These are phyloP conservation scores for Eutreptiella sp. DNA, from an alignment of 208 protist species.

Conservation along the genomic window DNA sequence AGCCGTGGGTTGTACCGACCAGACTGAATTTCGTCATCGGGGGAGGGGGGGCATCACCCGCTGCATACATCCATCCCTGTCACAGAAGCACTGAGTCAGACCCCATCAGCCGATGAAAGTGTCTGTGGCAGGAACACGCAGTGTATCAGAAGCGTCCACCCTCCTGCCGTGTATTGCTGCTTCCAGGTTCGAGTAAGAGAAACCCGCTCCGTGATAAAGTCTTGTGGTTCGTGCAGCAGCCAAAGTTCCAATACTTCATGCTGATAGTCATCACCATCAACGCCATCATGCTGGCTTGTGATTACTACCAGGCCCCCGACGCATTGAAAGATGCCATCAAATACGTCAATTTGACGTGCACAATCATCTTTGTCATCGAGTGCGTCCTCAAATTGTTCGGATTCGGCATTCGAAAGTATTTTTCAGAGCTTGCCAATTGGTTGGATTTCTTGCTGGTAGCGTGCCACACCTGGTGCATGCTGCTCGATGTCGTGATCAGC, in stretches of 20 bases:
- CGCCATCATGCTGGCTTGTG: slow-evolving; percentile 15
- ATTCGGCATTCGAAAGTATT: slow-evolving; percentile 21
- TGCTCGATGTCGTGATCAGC: no score
- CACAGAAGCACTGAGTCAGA: no score
- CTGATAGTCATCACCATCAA: slow-evolving; percentile 13
- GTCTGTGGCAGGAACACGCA: no score
- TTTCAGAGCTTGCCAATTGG: slow-evolving; percentile 21
- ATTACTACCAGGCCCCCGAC: slow-evolving; percentile 2
- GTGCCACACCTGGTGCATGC: no score
- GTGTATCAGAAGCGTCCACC: no score
- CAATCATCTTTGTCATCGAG: slow-evolving; percentile 35
- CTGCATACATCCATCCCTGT: no score
- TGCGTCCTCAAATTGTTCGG: slow-evolving; percentile 27
- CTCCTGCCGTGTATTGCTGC: no score
- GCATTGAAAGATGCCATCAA: not conserved
- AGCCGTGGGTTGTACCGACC: no score
- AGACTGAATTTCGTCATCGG: no score
- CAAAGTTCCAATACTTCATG: slow-evolving; percentile 13
- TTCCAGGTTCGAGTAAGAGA: not conserved
- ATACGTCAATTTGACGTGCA: slow-evolving; percentile 32
- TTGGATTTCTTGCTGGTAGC: slow-evolving; percentile 37
- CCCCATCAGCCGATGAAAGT: no score
- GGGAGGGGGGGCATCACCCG: no score
- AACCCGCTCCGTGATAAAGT: not conserved
- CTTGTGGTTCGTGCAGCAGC: not conserved